Conservation (phyloP, 805 yeast genomes). For the Tetrapisispora nanseiensis region DNA sequence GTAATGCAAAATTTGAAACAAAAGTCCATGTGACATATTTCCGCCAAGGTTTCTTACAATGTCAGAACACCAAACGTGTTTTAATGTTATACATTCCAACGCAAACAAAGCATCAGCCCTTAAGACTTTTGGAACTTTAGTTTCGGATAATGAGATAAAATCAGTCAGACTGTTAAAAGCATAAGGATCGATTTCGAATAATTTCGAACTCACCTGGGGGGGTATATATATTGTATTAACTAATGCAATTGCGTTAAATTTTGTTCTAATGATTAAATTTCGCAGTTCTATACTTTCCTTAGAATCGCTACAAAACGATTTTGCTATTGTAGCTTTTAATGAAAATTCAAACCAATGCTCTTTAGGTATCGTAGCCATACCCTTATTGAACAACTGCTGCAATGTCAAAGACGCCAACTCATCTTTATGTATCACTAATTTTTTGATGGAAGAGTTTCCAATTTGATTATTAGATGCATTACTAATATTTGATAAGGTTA, state of each 20-base stretch:
- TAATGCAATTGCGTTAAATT: slow-evolving; percentile 59
- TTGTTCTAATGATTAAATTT: slow-evolving; percentile 48
- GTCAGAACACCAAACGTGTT: slow-evolving; percentile 65
- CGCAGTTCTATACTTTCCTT: slow-evolving; percentile 47
- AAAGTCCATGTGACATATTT: slow-evolving; percentile 73
- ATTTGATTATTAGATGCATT: not conserved
- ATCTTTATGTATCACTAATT: slow-evolving; percentile 44
- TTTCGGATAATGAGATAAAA: slow-evolving; percentile 55
- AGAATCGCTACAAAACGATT: slow-evolving; percentile 55
- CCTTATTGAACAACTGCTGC: slow-evolving; percentile 57
- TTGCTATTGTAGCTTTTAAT: slow-evolving; percentile 52
- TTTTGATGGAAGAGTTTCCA: slow-evolving; percentile 30
- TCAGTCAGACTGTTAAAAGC: slow-evolving; percentile 61
- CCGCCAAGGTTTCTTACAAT: slow-evolving; percentile 72
- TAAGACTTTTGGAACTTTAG: slow-evolving; percentile 41
- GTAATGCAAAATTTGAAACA: slow-evolving; percentile 61
- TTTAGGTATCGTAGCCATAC: slow-evolving; percentile 46
- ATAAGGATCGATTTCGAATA: slow-evolving; percentile 66
- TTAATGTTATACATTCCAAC: slow-evolving; percentile 57
- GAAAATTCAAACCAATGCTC: slow-evolving; percentile 58
- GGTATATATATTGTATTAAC: slow-evolving; percentile 48
- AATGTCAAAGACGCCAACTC: slow-evolving; percentile 44
- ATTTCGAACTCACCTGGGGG: slow-evolving; percentile 49
- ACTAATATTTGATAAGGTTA: slow-evolving; percentile 14
- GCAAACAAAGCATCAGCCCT: slow-evolving; percentile 55